Evolutionary conservation across 768 basidiomycete genomes (phyloP).

Genomic region (Boletus tomentosulus): DNA sequence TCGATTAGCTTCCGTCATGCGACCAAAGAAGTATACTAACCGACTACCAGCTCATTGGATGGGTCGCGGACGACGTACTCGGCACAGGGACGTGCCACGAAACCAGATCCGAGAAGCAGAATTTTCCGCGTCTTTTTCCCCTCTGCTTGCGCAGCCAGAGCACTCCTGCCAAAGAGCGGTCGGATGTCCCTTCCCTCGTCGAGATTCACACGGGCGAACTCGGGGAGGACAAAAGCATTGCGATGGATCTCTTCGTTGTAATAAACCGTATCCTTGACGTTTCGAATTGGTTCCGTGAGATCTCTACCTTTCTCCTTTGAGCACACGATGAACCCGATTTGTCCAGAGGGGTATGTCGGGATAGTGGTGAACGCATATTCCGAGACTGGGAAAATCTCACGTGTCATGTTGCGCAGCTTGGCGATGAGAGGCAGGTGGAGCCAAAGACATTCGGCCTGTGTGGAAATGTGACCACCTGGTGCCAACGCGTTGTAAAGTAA

Average conservation of each 20-base stretch:
- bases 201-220: conserved; percentile 76
- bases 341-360: conserved; percentile 97
- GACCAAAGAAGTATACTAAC: conserved; percentile 37
- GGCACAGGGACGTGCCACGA: conserved; percentile 93
- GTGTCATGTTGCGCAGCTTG: conserved; percentile 64
- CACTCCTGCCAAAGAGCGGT: conserved; percentile 71
- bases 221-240: conserved; percentile 86
- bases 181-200: conserved; percentile 67
- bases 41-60: conserved; percentile 80
- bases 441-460: conserved; percentile 96
- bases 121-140: conserved; percentile 57
- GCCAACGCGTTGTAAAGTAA: conserved; percentile 86
- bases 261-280: conserved; percentile 70
- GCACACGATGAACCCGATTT: conserved; percentile 92
- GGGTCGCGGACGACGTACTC: conserved; percentile 86
- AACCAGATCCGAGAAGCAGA: conserved; percentile 90
- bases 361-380: conserved; percentile 96
- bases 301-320: conserved; percentile 71
- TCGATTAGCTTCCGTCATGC: conserved; percentile 1
- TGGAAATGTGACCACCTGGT: conserved; percentile 89
- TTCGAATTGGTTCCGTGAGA: conserved; percentile 68
- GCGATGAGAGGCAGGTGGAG: conserved; percentile 85
- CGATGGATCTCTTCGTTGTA: conserved; percentile 81
- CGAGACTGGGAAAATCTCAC: conserved; percentile 69
- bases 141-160: conserved; percentile 45